Evolutionary conservation across 139 green algal species (phyloP).

Genomic region (Chlorella ohadii): DNA sequence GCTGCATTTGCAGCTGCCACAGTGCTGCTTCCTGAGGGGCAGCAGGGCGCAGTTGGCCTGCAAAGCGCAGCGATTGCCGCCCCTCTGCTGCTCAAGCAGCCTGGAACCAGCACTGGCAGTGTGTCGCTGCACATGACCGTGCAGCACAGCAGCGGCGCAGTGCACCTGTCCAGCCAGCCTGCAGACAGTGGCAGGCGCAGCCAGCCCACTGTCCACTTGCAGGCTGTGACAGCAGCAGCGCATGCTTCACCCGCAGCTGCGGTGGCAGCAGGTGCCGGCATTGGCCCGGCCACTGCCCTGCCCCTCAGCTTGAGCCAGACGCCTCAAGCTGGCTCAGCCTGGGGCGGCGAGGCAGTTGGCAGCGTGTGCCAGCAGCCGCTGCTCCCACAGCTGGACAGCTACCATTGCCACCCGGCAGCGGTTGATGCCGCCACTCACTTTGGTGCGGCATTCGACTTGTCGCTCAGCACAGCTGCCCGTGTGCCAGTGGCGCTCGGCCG

Average conservation of each 20-base stretch:
- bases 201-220: neutral
- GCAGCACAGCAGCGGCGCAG: neutral
- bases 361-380: neutral
- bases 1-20: conserved; percentile 38
- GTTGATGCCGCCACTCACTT: conserved; percentile 17
- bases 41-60: neutral
- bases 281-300: neutral
- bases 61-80: neutral
- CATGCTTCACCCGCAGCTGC: neutral
- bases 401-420: conserved; percentile 19
- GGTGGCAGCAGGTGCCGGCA: neutral
- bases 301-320: no score
- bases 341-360: neutral
- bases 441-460: conserved; percentile 8
- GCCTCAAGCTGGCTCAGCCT: neutral
- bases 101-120: neutral
- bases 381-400: neutral
- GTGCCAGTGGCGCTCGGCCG: neutral
- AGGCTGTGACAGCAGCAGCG: neutral
- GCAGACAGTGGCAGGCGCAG: neutral
- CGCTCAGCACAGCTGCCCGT: neutral
- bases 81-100: neutral
- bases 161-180: neutral
- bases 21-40: neutral
- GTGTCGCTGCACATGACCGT: neutral